A percentile compares a stretch with the other conserved stretches of the same genome.
Evolutionary conservation across 139 green algal genomes (phyloP).

Genomic region (Coelastrella sp.): DNA sequence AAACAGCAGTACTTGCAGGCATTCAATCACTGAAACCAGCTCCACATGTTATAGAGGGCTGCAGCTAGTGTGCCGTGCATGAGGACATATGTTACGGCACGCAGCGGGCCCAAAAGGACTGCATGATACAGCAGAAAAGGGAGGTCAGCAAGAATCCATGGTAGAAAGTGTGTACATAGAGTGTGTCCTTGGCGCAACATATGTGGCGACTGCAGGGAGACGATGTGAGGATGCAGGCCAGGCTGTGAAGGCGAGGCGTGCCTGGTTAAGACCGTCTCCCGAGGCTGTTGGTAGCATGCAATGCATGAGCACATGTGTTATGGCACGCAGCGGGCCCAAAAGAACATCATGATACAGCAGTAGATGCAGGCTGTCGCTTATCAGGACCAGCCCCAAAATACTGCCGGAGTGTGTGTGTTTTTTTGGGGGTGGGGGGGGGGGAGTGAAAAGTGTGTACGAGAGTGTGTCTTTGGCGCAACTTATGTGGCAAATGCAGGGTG

Average conservation of each 20-base stretch:
- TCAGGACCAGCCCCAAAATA: not conserved
- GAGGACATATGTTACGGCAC: constrained; percentile 79
- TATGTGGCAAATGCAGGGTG: no score
- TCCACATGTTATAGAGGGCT: constrained; percentile 71
- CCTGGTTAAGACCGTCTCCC: constrained; percentile 32
- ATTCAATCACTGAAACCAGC: constrained; percentile 50
- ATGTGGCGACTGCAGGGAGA: no score
- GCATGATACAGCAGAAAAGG: not conserved
- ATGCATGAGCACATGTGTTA: constrained; percentile 83
- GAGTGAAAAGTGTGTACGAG: constrained; percentile 54
- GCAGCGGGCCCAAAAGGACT: constrained; percentile 88
- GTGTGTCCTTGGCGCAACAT: not conserved
- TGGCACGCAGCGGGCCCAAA: constrained; percentile 80
- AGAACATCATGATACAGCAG: constrained; percentile 67
- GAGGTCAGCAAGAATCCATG: constrained; percentile 55
- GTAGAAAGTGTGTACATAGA: constrained; percentile 53
- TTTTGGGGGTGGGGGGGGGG: no score
- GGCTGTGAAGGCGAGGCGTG: no score
- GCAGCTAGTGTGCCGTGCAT: constrained; percentile 81
- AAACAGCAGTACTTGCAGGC: not conserved
- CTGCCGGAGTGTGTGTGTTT: no score
- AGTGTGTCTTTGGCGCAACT: no score
- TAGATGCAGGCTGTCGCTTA: constrained; percentile 3
- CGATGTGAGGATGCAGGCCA: no score
- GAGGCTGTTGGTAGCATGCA: constrained; percentile 75